Evolutionary conservation across 768 basidiomycete genomes (phyloP).

Genomic region (Cystobasidiopsis lactophilus): DNA sequence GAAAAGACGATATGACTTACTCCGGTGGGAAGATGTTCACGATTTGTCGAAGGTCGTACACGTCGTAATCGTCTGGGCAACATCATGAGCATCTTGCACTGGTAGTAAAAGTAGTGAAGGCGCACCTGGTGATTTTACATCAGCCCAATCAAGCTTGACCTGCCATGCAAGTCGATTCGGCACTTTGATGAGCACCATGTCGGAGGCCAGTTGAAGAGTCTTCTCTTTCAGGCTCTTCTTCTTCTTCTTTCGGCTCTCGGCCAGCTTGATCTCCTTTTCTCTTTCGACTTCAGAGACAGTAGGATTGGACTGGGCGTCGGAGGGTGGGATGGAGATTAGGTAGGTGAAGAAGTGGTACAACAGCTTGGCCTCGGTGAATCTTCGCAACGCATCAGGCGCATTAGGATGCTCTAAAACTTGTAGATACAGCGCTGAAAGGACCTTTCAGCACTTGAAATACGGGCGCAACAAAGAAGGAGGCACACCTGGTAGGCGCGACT

Average conservation of each 20-base stretch:
- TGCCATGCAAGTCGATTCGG: constrained; percentile 68
- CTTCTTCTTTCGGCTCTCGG: constrained; percentile 3
- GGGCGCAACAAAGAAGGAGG: too few relatives aligned
- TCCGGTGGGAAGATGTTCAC: constrained; percentile 3
- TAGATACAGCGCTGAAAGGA: constrained; percentile 39
- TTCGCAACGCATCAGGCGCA: constrained; percentile 58
- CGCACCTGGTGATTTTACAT: constrained; percentile 26
- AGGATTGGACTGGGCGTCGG: constrained; percentile 14
- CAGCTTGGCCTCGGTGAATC: constrained; percentile 51
- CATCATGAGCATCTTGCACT: not conserved
- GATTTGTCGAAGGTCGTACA: constrained; percentile 1
- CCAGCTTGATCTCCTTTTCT: constrained; percentile 27
- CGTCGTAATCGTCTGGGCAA: constrained; percentile 6
- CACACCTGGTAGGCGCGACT: constrained; percentile 14
- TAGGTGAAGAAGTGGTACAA: constrained; percentile 41
- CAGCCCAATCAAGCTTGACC: constrained; percentile 47
- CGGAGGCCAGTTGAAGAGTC: constrained; percentile 48
- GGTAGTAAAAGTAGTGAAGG: not conserved
- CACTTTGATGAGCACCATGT: constrained; percentile 50
- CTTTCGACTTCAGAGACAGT: constrained; percentile 14
- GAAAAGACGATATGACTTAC: not conserved
- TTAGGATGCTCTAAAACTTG: constrained; percentile 62
- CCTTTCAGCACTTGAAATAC: not conserved
- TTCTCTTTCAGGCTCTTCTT: constrained; percentile 33
- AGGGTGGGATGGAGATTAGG: constrained; percentile 38